phyloP scores from a whole-genome alignment of 306 rosid species.

The Vicia faba region DNA sequence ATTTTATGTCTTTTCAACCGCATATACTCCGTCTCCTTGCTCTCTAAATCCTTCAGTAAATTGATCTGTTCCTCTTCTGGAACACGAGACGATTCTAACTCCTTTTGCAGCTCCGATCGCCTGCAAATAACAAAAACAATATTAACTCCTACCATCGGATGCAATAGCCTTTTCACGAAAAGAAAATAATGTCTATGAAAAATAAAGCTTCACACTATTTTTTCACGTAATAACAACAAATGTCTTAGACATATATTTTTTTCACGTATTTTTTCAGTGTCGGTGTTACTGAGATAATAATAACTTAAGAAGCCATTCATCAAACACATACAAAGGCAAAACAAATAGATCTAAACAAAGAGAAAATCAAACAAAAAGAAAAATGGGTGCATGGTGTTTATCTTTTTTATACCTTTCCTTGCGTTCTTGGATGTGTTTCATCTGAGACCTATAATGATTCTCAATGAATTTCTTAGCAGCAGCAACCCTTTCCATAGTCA shows the following conservation, averaged over 20 bases:
- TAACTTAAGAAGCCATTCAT: too few species aligned
- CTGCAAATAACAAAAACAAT: constrained; percentile 48
- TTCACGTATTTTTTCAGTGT: too few species aligned
- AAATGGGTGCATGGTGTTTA: too few species aligned
- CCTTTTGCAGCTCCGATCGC: constrained; percentile 74
- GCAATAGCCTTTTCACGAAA: constrained; percentile 4
- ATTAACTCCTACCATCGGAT: constrained; percentile 12
- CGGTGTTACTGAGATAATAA: too few species aligned
- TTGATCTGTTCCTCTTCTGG: constrained; percentile 82
- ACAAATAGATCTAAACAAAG: too few species aligned
- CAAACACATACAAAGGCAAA: too few species aligned
- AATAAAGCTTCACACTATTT: constrained; percentile 21
- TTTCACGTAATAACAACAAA: too few species aligned
- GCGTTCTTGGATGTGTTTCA: constrained; percentile 77
- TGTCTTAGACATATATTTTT: too few species aligned
- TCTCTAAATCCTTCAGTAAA: constrained; percentile 84
- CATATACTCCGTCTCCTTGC: constrained; percentile 78
- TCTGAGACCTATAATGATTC: constrained; percentile 79
- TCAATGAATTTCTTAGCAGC: constrained; percentile 91
- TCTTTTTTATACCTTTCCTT: constrained; percentile 86
- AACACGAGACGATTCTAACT: constrained; percentile 69
- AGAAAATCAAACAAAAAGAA: too few species aligned
- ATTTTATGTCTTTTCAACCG: constrained; percentile 86
- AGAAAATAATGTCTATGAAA: neutral
- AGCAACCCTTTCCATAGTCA: constrained; percentile 88